Percentiles rank a stretch among this genome's conserved stretches.
phyloP scores from a whole-genome alignment of 768 basidiomycete species.

The Leccinum subgranulosum region DNA sequence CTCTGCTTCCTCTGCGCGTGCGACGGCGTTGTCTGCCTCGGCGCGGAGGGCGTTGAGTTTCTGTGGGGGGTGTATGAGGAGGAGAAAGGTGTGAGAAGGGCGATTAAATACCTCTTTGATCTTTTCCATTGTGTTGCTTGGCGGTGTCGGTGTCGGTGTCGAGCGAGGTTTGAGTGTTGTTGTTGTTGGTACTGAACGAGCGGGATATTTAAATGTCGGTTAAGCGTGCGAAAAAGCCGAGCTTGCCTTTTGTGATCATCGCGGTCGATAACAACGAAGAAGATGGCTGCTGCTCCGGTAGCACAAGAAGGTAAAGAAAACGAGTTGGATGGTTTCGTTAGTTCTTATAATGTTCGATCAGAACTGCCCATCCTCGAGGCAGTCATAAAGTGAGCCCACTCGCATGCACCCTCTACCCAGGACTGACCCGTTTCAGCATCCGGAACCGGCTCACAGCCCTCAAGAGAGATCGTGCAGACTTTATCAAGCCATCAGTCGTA shows the following conservation, averaged over 20 bases:
- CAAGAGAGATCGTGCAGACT: conserved; percentile 90
- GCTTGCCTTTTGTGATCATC: conserved; percentile 36
- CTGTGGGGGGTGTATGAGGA: conserved; percentile 33
- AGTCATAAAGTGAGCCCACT: conserved; percentile 68
- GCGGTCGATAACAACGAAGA: conserved; percentile 4
- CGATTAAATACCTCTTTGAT: conserved; percentile 39
- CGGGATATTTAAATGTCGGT: conserved; percentile 19
- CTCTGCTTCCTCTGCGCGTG: conserved; percentile 87
- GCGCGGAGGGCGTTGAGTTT: conserved; percentile 73
- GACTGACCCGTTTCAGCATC: conserved; percentile 52
- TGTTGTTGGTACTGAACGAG: conserved; percentile 14
- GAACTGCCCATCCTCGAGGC: conserved; percentile 94
- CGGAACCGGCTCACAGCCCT: conserved; percentile 92
- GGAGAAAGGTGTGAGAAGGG: not conserved
- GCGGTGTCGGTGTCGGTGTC: conserved; percentile 2
- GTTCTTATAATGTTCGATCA: conserved; percentile 32
- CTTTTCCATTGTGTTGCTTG: conserved; percentile 40
- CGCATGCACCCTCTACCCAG: conserved; percentile 26
- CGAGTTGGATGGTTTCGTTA: not conserved
- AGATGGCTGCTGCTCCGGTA: conserved; percentile 66
- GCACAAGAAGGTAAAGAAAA: conserved; percentile 67
- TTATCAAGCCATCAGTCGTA: conserved; percentile 91
- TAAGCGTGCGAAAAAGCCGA: conserved; percentile 33
- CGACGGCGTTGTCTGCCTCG: conserved; percentile 80
- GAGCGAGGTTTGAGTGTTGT: conserved; percentile 2